Base-by-base conservation (phyloP, 2,329 filamentous ascomycete species). In the Calonectria crousiana region DNA sequence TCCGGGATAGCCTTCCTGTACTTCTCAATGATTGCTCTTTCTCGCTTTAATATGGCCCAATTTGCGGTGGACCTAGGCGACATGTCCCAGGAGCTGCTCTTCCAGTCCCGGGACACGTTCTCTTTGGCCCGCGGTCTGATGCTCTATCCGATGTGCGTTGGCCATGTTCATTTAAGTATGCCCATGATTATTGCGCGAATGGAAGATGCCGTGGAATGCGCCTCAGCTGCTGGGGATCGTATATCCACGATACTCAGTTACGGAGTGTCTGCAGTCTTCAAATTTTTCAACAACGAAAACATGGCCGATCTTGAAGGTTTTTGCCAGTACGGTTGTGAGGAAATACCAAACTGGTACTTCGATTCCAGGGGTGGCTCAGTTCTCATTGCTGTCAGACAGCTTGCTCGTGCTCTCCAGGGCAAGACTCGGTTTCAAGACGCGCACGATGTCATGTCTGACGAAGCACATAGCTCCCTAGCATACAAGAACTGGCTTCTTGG, bases 281-380 rank as follows among this genome's bases (percentile, higher is more conserved):
- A 91, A 77, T 90, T 95, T 71, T 95, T 93, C 83, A 90, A 91
- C 16, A 93, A 92, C 77, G 91, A 95, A 76, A 93, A 95, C 73
- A 87, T 92, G 62, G 86, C 87, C 18, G 94, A 96, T 71, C 85
- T 95, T 0, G 94, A 95, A 81, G 89, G 89, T 0, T 94, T 92
- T 81, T 93, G 93, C 78, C 89, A 92, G 62, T 94, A 93, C 74
- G 90, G 92, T n/a, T 93, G 92, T 74, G 90, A 95, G 74, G 94
- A 95, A 76, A 90, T 95, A 72, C 91, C 91, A 1, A 91, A 93
- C 65, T 96, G 94, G 94, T 87, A 92, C 60, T 86, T 89, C 56
- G 94, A 95, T 78, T 89, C 93, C 1, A 89, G 93, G 72, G 94
- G 94, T 20, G 94, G 94, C 3, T 91, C 92, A 0, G 86, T 95